Percentiles rank a stretch among this genome's conserved stretches.
Evolutionary conservation across 169 alveolate genomes (phyloP).

Genomic region (Eimeria sp.): DNA sequence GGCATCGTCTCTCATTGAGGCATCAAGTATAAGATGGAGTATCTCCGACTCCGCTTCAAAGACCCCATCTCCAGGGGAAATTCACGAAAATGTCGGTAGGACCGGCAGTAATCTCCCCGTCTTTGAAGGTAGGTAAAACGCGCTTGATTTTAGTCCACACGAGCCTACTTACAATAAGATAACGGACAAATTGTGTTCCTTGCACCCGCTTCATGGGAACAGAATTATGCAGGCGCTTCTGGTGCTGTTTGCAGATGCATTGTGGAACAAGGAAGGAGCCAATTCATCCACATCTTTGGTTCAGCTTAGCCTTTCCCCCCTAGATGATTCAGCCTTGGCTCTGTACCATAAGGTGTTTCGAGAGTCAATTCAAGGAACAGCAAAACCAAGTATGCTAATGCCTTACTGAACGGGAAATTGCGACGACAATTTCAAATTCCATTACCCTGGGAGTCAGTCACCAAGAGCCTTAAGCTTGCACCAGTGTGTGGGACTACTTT

Average conservation of each 20-base stretch:
- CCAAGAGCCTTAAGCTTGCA: background rate
- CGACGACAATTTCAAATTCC: background rate
- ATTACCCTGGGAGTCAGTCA: background rate
- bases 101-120: background rate
- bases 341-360: conserved; percentile 42
- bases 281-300: background rate
- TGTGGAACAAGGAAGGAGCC: background rate
- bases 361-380: conserved; percentile 28
- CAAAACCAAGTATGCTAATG: conserved; percentile 25
- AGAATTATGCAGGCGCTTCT: background rate
- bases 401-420: background rate
- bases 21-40: background rate
- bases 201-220: background rate
- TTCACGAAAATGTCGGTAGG: background rate
- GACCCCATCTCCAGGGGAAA: background rate
- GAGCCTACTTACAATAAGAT: background rate
- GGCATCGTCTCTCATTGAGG: background rate
- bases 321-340: background rate
- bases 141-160: background rate
- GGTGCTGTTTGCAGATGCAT: conserved; percentile 16
- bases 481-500: background rate
- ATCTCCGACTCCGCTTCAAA: background rate
- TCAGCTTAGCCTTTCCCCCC: background rate
- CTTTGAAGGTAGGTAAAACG: background rate
- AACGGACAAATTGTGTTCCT: background rate